A percentile compares a stretch with the other conserved stretches of the same genome.
Conservation (phyloP, 2,329 filamentous ascomycete species). For the Colletotrichum sp. region DNA sequence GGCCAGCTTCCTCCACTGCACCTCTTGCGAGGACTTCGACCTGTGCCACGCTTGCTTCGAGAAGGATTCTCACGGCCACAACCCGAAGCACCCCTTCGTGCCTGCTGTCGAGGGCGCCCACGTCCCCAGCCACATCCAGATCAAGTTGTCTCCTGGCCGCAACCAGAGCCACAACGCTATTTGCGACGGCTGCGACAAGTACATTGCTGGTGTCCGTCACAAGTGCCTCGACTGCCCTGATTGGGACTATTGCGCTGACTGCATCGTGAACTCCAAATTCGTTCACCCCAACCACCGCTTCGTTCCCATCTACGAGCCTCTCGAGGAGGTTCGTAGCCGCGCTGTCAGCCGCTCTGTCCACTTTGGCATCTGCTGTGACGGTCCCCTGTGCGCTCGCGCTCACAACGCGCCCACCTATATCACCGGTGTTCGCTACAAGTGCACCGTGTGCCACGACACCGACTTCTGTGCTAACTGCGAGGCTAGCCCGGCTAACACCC, state of each 20-base stretch:
- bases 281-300: conserved; percentile 88
- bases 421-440: conserved; percentile 91
- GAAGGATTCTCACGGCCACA: conserved; percentile 82
- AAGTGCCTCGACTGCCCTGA: conserved; percentile 98
- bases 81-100: conserved; percentile 83
- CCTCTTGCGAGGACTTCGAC: conserved; percentile 86
- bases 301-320: conserved; percentile 81
- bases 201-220: conserved; percentile 87
- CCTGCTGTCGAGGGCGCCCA: conserved; percentile 68
- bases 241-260: conserved; percentile 91
- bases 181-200: conserved; percentile 92
- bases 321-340: conserved; percentile 47
- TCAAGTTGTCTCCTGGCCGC: conserved; percentile 79
- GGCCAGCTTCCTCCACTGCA: conserved; percentile 84
- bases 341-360: conserved; percentile 61
- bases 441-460: conserved; percentile 90
- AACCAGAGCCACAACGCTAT: conserved; percentile 85
- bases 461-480: conserved; percentile 97
- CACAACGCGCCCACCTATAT: conserved; percentile 70
- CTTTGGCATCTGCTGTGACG: conserved; percentile 91
- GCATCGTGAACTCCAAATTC: conserved; percentile 68
- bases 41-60: conserved; percentile 85
- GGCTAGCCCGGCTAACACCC: conserved; percentile 79
- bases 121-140: conserved; percentile 65
- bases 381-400: conserved; percentile 76